phyloP scores from a whole-genome alignment of 306 rosid species.

The Oxytropis ochrocephala region DNA sequence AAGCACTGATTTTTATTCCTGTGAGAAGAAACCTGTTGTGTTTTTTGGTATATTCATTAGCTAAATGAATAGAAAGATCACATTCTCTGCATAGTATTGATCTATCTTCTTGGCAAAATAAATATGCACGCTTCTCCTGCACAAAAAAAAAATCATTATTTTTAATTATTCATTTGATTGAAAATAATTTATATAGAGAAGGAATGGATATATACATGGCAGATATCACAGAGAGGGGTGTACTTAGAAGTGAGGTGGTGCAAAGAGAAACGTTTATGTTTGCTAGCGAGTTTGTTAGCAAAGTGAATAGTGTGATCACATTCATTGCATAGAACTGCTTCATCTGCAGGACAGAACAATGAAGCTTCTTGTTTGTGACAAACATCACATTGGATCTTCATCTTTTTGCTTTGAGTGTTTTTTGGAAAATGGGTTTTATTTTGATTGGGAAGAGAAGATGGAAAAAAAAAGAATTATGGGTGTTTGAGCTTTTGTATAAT shows the following conservation, averaged over 20 bases:
- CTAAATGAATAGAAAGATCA: constrained; percentile 63
- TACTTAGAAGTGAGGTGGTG: constrained; percentile 37
- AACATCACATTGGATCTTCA: constrained; percentile 83
- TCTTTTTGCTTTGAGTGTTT: neutral
- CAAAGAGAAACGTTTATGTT: constrained; percentile 68
- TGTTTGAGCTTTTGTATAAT: constrained; percentile 20
- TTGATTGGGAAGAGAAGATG: neutral
- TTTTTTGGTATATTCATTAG: constrained; percentile 54
- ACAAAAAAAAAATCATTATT: neutral
- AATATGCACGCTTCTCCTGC: constrained; percentile 62
- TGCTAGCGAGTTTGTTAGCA: constrained; percentile 66
- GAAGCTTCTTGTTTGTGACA: constrained; percentile 58
- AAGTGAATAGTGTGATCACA: constrained; percentile 66
- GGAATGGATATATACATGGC: neutral
- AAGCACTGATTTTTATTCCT: constrained; percentile 49
- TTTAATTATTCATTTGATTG: neutral
- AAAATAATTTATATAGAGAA: neutral
- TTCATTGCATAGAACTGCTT: constrained; percentile 71
- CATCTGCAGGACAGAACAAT: constrained; percentile 71
- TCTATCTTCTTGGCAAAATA: constrained; percentile 85
- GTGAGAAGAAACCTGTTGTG: constrained; percentile 72
- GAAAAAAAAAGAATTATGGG: constrained; percentile 49
- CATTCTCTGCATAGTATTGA: constrained; percentile 81
- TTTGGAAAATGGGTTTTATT: neutral
- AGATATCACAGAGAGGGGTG: constrained; percentile 50